Percentiles rank a stretch among this genome's conserved stretches.
Evolutionary conservation across 192 early-diverging fungal genomes (phyloP).

Genomic region (Coemansia sp.): DNA sequence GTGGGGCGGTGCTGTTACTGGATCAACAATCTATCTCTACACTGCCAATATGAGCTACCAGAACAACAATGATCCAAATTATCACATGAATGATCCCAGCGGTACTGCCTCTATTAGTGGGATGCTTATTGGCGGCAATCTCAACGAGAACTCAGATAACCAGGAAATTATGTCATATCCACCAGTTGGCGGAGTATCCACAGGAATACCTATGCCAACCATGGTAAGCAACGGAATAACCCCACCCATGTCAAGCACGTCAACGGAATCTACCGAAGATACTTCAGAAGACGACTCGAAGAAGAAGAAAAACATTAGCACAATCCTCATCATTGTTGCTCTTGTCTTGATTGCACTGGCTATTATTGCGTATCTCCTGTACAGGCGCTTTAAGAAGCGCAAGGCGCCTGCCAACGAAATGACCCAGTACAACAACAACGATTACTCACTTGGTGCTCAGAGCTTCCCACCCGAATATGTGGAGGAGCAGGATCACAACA

Average conservation of each 20-base stretch:
- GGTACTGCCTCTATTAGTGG: slow-evolving; percentile 16
- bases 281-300: slow-evolving; percentile 5
- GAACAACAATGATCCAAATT: slow-evolving; percentile 41
- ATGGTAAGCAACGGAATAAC: no score
- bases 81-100: slow-evolving; percentile 24
- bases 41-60: slow-evolving; percentile 25
- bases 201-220: no score
- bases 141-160: slow-evolving; percentile 9
- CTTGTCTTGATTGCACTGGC: slow-evolving; percentile 24
- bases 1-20: slow-evolving; percentile 39
- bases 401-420: slow-evolving; percentile 14
- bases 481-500: slow-evolving; percentile 5
- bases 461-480: slow-evolving; percentile 8
- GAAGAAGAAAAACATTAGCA: slow-evolving; percentile 22
- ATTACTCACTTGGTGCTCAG: slow-evolving; percentile 7
- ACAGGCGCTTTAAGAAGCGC: slow-evolving; percentile 28
- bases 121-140: slow-evolving; percentile 28
- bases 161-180: no score
- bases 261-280: neutral
- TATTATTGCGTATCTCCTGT: slow-evolving; percentile 20
- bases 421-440: slow-evolving; percentile 23
- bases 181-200: no score
- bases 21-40: slow-evolving; percentile 44
- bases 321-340: slow-evolving; percentile 30
- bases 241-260: slow-evolving; percentile 1